Percentiles rank a stretch among this genome's conserved stretches.
phyloP scores from a whole-genome alignment of 73 alveolate species.

The Paraurostyla sp. region DNA sequence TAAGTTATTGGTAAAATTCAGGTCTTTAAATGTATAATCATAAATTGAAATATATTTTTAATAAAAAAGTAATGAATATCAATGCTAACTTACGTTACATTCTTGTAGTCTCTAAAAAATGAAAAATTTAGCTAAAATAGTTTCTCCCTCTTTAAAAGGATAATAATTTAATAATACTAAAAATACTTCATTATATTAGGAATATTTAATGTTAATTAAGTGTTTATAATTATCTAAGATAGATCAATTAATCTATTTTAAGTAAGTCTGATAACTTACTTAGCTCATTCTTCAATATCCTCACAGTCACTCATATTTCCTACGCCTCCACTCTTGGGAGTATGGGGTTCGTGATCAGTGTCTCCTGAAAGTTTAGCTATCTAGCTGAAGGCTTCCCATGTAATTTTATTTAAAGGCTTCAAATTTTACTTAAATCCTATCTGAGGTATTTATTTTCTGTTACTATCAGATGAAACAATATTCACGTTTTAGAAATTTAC shows the following conservation, averaged over 20 bases:
- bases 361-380: conserved; percentile 63
- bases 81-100: background rate
- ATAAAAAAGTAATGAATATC: too few species aligned
- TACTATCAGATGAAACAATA: too few species aligned
- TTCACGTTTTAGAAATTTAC: too few species aligned
- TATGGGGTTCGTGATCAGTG: conserved; percentile 55
- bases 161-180: too few species aligned
- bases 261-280: background rate
- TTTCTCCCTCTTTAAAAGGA: background rate
- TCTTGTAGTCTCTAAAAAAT: background rate
- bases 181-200: too few species aligned
- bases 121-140: too few species aligned
- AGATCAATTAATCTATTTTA: too few species aligned
- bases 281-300: background rate
- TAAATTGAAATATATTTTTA: too few species aligned
- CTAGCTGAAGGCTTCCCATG: conserved; percentile 51
- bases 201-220: too few species aligned
- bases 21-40: background rate
- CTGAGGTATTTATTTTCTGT: background rate
- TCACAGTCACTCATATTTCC: conserved; percentile 50
- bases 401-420: conserved; percentile 52
- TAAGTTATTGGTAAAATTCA: background rate
- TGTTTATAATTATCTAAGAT: conserved; percentile 10
- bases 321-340: conserved; percentile 40
- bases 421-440: background rate